Percentiles rank a stretch among this genome's conserved stretches.
Evolutionary conservation across 768 basidiomycete genomes (phyloP).

Genomic region (Heimioporus sp.): DNA sequence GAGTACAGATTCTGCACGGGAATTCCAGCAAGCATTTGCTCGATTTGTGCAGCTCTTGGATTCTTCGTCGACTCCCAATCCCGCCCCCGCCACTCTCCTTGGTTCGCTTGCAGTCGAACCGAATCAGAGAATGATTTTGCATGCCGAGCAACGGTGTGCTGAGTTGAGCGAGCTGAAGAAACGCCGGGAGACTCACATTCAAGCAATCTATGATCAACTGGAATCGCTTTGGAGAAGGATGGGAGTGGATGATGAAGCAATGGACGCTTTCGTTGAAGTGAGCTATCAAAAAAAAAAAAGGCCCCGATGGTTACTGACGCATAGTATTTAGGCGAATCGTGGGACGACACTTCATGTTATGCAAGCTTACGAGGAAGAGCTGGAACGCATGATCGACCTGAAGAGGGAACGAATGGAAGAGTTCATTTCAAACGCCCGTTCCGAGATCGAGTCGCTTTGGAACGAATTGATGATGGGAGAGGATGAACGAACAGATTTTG

Average conservation of each 20-base stretch:
- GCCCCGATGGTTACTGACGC: neutral
- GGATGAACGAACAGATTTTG: conserved; percentile 77
- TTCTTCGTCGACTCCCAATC: conserved; percentile 24
- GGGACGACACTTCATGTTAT: conserved; percentile 80
- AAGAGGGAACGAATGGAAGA: conserved; percentile 84
- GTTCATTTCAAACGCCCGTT: conserved; percentile 79
- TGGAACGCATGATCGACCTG: conserved; percentile 86
- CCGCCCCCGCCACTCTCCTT: conserved; percentile 21
- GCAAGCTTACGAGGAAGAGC: conserved; percentile 82
- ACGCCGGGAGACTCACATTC: conserved; percentile 78
- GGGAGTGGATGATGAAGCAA: conserved; percentile 73
- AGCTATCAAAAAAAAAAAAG: neutral
- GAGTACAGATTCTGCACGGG: conserved; percentile 19
- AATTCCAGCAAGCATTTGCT: conserved; percentile 59
- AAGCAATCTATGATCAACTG: conserved; percentile 90
- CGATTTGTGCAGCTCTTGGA: conserved; percentile 64
- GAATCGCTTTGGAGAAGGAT: conserved; percentile 89
- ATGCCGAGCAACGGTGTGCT: conserved; percentile 57
- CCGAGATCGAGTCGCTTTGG: conserved; percentile 81
- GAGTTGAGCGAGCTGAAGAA: conserved; percentile 73
- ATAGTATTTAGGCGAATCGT: conserved; percentile 42
- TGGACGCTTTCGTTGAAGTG: conserved; percentile 90
- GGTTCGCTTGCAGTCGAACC: conserved; percentile 63
- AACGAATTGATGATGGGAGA: conserved; percentile 84
- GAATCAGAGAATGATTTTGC: conserved; percentile 66